These are phyloP conservation scores for Pterulicium gracile DNA, from an alignment of 1,284 basidiomycete species.

Conservation along the genomic window DNA sequence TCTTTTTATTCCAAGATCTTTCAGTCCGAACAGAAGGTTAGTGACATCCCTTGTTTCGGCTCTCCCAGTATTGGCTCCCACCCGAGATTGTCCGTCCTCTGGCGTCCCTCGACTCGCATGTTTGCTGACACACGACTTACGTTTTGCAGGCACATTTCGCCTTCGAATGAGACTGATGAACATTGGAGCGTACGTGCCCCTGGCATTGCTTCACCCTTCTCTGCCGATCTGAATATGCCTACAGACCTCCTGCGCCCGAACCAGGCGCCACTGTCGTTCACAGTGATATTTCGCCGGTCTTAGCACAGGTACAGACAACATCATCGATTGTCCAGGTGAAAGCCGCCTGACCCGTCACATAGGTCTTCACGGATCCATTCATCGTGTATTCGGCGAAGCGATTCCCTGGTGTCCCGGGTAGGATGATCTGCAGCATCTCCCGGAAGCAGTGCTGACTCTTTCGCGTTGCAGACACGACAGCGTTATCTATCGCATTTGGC, in stretches of 20 bases:
- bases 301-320: conserved; percentile 61
- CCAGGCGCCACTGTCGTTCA: conserved; percentile 52
- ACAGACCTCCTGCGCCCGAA: conserved; percentile 64
- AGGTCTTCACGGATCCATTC: conserved; percentile 75
- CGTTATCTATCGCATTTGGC: conserved; percentile 83
- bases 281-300: conserved; percentile 55
- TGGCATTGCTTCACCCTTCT: conserved; percentile 9
- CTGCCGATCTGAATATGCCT: conserved; percentile 9
- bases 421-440: conserved; percentile 16
- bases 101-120: no score
- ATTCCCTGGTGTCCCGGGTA: conserved; percentile 87
- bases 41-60: conserved; percentile 9
- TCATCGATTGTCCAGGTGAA: no score
- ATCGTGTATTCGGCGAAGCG: conserved; percentile 88
- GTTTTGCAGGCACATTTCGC: conserved; percentile 55
- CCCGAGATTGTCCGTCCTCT: no score
- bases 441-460: conserved; percentile 7
- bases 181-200: conserved; percentile 63
- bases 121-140: not conserved
- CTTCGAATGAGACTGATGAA: conserved; percentile 77
- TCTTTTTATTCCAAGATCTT: conserved; percentile 82
- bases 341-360: not conserved
- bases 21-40: conserved; percentile 78
- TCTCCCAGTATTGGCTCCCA: no score
- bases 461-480: conserved; percentile 59